These are phyloP conservation scores for Myxozyma vanderwaltii DNA, from an alignment of 805 yeast genomes.

Conservation along the genomic window DNA sequence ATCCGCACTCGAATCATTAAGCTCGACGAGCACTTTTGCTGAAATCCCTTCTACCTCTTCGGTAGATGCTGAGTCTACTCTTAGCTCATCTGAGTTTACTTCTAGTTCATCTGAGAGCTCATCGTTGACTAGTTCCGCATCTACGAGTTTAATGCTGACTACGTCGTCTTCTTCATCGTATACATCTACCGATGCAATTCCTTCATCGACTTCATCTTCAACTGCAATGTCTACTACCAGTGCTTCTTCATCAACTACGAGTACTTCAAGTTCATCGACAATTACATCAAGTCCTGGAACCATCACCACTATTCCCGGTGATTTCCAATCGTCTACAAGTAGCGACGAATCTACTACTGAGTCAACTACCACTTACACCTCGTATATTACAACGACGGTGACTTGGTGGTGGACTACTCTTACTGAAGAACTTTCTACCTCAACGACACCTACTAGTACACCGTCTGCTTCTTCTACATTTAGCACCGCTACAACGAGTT, in stretches of 20 bases:
- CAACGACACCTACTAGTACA: neutral
- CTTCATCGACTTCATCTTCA: conserved; percentile 10
- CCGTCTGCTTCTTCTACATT: neutral
- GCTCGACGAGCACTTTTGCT: neutral
- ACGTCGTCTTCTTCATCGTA: neutral
- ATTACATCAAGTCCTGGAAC: conserved; percentile 26
- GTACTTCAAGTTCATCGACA: conserved; percentile 6
- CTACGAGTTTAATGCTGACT: conserved; percentile 22
- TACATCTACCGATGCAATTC: neutral
- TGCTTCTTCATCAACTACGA: conserved; percentile 17
- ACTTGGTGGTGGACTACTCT: conserved; percentile 28
- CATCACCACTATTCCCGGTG: conserved; percentile 17
- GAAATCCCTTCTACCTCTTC: neutral
- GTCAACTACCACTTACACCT: conserved; percentile 10
- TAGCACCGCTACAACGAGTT: neutral
- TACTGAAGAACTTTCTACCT: neutral
- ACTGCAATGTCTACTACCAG: neutral
- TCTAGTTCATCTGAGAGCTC: conserved; percentile 37
- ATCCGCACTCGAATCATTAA: neutral
- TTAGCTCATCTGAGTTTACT: conserved; percentile 36
- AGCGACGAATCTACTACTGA: conserved; percentile 20
- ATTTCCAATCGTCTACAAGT: neutral
- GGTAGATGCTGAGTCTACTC: neutral
- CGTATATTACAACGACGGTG: conserved; percentile 11
- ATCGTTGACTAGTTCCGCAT: too few relatives aligned